A percentile compares a stretch with the other conserved stretches of the same genome.
These are phyloP conservation scores for Fraxinus albicans DNA, from an alignment of 305 asterid species.

Conservation along the genomic window DNA sequence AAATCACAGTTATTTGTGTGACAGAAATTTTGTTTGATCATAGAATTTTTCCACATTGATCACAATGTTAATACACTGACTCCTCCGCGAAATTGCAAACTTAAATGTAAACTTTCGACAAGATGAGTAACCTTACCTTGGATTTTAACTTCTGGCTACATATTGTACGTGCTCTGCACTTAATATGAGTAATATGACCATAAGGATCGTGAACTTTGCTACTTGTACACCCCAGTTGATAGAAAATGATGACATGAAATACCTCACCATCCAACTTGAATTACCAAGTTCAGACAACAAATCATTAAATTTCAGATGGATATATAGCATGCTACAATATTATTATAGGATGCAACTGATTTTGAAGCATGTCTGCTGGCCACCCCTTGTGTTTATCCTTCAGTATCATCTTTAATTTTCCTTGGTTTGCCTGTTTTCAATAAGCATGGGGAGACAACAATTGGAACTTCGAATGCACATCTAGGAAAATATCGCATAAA, in stretches of 20 bases:
- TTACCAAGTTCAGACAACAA: conserved; percentile 28
- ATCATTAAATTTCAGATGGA: background rate
- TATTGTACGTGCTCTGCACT: conserved; percentile 88
- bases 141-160: conserved; percentile 84
- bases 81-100: conserved; percentile 6
- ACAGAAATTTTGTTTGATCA: background rate
- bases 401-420: background rate
- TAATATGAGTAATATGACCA: conserved; percentile 77
- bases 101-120: conserved; percentile 6
- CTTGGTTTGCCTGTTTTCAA: background rate
- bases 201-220: conserved; percentile 46
- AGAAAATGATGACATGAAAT: too few relatives aligned
- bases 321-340: background rate
- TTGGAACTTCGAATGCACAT: conserved; percentile 13
- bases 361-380: background rate
- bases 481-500: background rate
- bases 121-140: conserved; percentile 54
- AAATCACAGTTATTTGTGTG: background rate
- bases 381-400: background rate
- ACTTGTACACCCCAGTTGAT: too few relatives aligned
- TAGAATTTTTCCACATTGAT: background rate
- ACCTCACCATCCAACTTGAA: conserved; percentile 85
- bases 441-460: background rate
- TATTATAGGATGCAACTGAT: conserved; percentile 1
- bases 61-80: background rate